Evolutionary conservation across 164 flowering plant genomes (phyloP).

Genomic region (Saururus chinensis): DNA sequence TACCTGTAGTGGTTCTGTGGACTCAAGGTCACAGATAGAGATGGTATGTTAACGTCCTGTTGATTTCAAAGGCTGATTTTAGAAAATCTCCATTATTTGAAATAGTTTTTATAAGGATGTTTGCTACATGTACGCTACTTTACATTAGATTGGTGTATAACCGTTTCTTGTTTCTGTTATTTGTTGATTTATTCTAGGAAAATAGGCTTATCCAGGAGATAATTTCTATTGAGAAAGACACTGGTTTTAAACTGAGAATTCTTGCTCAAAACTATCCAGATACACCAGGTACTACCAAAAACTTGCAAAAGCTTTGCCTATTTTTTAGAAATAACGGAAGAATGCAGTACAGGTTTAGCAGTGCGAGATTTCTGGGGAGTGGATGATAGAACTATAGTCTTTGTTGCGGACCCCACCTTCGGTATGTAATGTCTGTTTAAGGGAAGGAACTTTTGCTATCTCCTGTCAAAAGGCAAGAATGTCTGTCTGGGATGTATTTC

Average conservation of each 20-base stretch:
- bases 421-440: constrained; percentile 29
- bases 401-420: constrained; percentile 94
- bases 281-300: constrained; percentile 65
- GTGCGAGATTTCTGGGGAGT: constrained; percentile 87
- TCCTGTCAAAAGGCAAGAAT: not conserved
- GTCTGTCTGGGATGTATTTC: too few species aligned
- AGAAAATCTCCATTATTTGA: too few species aligned
- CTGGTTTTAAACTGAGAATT: constrained; percentile 87
- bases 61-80: too few species aligned
- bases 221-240: constrained; percentile 62
- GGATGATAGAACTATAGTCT: constrained; percentile 90
- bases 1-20: too few species aligned
- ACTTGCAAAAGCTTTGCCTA: not conserved
- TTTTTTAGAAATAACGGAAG: not conserved
- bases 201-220: constrained; percentile 65
- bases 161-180: not conserved
- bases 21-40: too few species aligned
- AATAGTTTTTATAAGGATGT: not conserved
- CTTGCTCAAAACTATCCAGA: constrained; percentile 95
- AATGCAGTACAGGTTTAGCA: constrained; percentile 57
- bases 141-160: too few species aligned
- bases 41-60: too few species aligned
- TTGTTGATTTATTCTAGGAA: constrained; percentile 34
- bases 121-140: not conserved
- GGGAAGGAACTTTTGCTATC: too few species aligned